phyloP scores from a whole-genome alignment of 2,329 filamentous ascomycete species.

The Colletotrichum tropicicola region DNA sequence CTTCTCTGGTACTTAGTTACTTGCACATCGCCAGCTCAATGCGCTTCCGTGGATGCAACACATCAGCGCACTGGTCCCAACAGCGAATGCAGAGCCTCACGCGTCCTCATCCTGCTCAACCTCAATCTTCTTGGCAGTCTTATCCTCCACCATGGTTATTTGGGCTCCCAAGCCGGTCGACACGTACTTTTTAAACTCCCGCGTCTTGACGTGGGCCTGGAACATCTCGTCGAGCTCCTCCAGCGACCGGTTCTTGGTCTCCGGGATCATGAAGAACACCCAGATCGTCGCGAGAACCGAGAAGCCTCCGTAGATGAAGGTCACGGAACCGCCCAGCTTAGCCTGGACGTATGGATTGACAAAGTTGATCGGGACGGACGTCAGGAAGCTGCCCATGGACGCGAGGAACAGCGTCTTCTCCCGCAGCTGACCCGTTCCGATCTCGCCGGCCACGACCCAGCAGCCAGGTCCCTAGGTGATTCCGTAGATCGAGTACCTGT shows the following conservation, averaged over 20 bases:
- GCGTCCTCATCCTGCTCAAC: neutral
- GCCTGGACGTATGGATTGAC: constrained; percentile 32
- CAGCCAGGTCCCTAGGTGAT: neutral
- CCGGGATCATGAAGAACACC: constrained; percentile 21
- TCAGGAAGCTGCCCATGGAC: constrained; percentile 17
- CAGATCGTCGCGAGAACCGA: constrained; percentile 31
- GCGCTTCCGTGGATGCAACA: too few species aligned
- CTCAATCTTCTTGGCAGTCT: neutral
- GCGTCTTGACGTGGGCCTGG: constrained; percentile 9
- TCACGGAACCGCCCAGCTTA: constrained; percentile 31
- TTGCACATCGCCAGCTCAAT: too few species aligned
- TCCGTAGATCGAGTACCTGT: neutral
- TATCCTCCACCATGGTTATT: constrained; percentile 9
- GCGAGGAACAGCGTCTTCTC: constrained; percentile 29
- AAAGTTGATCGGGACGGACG: constrained; percentile 25
- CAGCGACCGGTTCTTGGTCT: constrained; percentile 14
- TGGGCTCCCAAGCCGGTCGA: neutral
- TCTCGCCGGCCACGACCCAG: constrained; percentile 22
- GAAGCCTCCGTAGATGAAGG: constrained; percentile 35
- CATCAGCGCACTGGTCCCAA: too few species aligned
- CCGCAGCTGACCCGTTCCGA: constrained; percentile 25
- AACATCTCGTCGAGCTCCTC: constrained; percentile 35
- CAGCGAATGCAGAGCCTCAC: too few species aligned
- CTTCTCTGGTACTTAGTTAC: too few species aligned
- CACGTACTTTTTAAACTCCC: constrained; percentile 18